Evolutionary conservation across 352 stramenopile species (phyloP).

Genomic region (Lagenidium giganteum): DNA sequence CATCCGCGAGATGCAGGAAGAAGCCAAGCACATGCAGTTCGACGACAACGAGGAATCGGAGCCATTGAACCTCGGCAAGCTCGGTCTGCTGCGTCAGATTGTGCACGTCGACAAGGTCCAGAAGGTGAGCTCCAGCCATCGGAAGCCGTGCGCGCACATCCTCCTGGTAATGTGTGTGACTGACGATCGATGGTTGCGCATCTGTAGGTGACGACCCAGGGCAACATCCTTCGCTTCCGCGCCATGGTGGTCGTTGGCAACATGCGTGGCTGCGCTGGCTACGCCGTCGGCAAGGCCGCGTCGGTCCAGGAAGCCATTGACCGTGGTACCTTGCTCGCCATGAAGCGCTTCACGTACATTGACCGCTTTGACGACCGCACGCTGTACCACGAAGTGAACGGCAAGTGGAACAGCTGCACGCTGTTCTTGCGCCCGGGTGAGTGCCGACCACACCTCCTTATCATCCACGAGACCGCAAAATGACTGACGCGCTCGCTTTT

Average conservation of each 20-base stretch:
- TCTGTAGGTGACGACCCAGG: slow-evolving; percentile 80
- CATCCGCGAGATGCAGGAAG: slow-evolving; percentile 62
- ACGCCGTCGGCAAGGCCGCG: slow-evolving; percentile 90
- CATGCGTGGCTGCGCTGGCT: slow-evolving; percentile 88
- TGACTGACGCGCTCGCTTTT: neutral
- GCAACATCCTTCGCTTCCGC: slow-evolving; percentile 91
- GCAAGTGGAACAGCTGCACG: slow-evolving; percentile 95
- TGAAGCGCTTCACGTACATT: slow-evolving; percentile 94
- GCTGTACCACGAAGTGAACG: slow-evolving; percentile 89
- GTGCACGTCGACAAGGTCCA: slow-evolving; percentile 82
- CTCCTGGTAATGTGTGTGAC: too few species aligned
- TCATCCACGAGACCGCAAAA: neutral
- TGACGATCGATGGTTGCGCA: neutral
- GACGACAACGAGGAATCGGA: slow-evolving; percentile 53
- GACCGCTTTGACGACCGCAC: slow-evolving; percentile 91
- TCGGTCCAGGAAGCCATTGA: slow-evolving; percentile 86
- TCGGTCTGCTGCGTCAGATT: slow-evolving; percentile 75
- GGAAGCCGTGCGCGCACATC: too few species aligned
- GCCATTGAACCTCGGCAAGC: slow-evolving; percentile 56
- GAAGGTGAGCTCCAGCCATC: slow-evolving; percentile 28
- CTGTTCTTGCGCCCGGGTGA: slow-evolving; percentile 77
- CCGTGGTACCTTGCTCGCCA: slow-evolving; percentile 85
- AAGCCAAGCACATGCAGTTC: slow-evolving; percentile 70
- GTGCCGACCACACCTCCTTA: too few species aligned
- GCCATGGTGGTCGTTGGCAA: slow-evolving; percentile 93